A percentile compares a stretch with the other conserved stretches of the same genome.
Conservation (phyloP, 176 grass and related monocot species). For the Aegilops longissima region DNA sequence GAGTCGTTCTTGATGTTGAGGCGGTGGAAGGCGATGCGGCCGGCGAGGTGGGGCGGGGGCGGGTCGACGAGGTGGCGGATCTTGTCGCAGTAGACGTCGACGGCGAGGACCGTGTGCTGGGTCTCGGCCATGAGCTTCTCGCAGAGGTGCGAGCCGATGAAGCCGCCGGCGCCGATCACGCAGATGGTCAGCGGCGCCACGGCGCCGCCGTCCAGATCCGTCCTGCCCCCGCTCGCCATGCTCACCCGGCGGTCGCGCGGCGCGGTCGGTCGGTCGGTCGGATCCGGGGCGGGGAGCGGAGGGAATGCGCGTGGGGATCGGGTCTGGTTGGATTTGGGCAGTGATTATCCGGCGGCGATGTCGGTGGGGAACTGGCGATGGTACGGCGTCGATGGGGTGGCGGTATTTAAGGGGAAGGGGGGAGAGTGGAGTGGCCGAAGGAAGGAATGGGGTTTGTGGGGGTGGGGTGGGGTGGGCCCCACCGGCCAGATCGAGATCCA, state of each 20-base stretch:
- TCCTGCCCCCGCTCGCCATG: conserved; percentile 5
- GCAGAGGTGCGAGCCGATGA: conserved; percentile 98
- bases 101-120: conserved; percentile 30
- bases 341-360: conserved; percentile 23
- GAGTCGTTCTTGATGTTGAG: conserved; percentile 98
- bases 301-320: conserved; percentile 25
- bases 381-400: background rate
- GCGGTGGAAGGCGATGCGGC: conserved; percentile 76
- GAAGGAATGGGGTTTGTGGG: too few species aligned
- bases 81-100: conserved; percentile 99
- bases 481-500: conserved; percentile 1
- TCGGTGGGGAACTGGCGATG: conserved; percentile 4
- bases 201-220: conserved; percentile 85
- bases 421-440: background rate
- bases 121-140: conserved; percentile 98
- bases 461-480: background rate
- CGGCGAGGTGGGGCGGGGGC: conserved; percentile 43
- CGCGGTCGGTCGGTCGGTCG: conserved; percentile 7
- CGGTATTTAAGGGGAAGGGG: background rate
- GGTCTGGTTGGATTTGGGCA: too few species aligned
- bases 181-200: too few species aligned
- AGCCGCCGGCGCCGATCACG: conserved; percentile 2
- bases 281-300: background rate
- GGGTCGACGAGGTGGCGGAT: conserved; percentile 94
- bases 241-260: background rate